phyloP scores from a whole-genome alignment of 2,329 filamentous ascomycete species.

The Magnaporthales sp. region DNA sequence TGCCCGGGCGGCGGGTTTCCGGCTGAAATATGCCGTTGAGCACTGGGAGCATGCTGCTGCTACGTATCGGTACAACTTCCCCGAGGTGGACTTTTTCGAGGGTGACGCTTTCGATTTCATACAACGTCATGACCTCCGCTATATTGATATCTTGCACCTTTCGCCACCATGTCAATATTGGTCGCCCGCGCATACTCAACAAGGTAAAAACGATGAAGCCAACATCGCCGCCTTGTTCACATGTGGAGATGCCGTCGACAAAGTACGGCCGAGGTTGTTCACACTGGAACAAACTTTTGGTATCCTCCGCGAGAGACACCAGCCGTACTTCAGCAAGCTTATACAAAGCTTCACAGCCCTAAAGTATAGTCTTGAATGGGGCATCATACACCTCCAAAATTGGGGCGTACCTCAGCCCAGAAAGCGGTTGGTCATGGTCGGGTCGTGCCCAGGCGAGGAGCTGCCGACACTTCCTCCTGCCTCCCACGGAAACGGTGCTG shows the following conservation, averaged over 20 bases:
- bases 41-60: constrained; percentile 43
- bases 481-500: constrained; percentile 42
- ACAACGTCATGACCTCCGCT: constrained; percentile 15
- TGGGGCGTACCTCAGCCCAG: constrained; percentile 37
- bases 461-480: constrained; percentile 57
- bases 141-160: constrained; percentile 62
- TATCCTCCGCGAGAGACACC: constrained; percentile 44
- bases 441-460: constrained; percentile 57
- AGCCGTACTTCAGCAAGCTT: constrained; percentile 47
- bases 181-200: constrained; percentile 60
- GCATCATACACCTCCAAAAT: background rate
- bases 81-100: constrained; percentile 35
- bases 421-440: constrained; percentile 47
- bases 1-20: constrained; percentile 47
- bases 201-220: constrained; percentile 49
- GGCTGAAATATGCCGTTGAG: constrained; percentile 57
- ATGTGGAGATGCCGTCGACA: constrained; percentile 45
- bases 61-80: constrained; percentile 54
- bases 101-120: constrained; percentile 42
- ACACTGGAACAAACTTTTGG: constrained; percentile 77
- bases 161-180: constrained; percentile 73
- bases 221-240: constrained; percentile 55
- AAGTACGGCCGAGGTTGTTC: constrained; percentile 55
- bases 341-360: constrained; percentile 54
- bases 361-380: constrained; percentile 66